Base-by-base conservation (phyloP, 2,329 filamentous ascomycete genomes). In the Lachnellula occidentalis region DNA sequence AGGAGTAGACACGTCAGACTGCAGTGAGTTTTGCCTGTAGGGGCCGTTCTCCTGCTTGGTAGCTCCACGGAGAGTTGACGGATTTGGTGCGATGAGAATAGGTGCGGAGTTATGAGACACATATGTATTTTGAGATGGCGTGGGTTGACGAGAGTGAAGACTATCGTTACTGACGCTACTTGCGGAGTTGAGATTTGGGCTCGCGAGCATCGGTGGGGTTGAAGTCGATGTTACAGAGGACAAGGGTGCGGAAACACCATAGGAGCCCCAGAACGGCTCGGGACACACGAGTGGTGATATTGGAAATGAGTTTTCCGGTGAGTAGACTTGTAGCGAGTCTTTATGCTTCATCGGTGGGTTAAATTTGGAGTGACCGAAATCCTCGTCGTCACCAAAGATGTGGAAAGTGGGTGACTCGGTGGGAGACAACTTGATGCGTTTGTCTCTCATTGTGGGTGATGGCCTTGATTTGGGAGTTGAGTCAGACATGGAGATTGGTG, bases 281-380 rank as follows among this genome's bases (percentile, higher is more conserved):
- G 49, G 14, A 51, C 51, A 57, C 43, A 58, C 46, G 36, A 53
- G 52, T 27, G 59, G 55, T 22, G 62, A 56, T 6, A 45, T 15
- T 19, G 59, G 58, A 41, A 62, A 63, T 11, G 55, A 51, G 21
- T 43, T 50, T 19, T 65, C 62, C 6, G 55, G 47, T 14, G 58
- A 54, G n/a, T 57, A 58, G 17, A 62, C 53, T 11, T 58, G 56
- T 27, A 58, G 42, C 7, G 48, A 36, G 4, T 61, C 50, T 50
- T 65, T 66, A 34, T 58, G 56, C 42, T 63, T 66, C 62, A 66
- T 64, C 1, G 63, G 57, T 9, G 54, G 50, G 34, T 57, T 57
- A 41, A 55, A 55, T 50, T 49, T 58, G 3, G 56, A 45, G n/a
- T 41, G 55, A 5, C 53, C 52, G 34, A 57, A 64, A 5, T 60